Percentiles rank a stretch among this genome's conserved stretches.
phyloP scores from a whole-genome alignment of 148 eudicot genomes.

The Nepenthes gracilis region DNA sequence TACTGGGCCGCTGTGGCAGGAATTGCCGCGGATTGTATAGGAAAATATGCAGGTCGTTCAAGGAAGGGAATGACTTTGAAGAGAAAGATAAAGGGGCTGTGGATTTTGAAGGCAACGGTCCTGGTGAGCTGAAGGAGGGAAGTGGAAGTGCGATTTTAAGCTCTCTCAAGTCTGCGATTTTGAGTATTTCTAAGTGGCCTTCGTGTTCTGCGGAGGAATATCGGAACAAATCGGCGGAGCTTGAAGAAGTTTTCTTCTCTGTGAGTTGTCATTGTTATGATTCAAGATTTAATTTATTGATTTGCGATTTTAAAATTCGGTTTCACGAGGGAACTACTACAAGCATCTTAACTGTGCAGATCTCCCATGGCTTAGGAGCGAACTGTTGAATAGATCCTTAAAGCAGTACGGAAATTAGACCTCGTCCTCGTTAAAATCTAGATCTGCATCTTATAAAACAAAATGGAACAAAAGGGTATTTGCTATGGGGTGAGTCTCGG shows the following conservation, averaged over 20 bases:
- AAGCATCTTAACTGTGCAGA: too few species aligned
- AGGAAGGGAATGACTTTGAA: constrained; percentile 24
- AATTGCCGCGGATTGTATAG: constrained; percentile 20
- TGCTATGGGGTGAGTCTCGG: too few species aligned
- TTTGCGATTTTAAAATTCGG: not conserved
- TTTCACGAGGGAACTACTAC: too few species aligned
- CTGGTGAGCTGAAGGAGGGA: constrained; percentile 1
- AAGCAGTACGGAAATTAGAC: too few species aligned
- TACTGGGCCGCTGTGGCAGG: constrained; percentile 8
- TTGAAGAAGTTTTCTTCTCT: constrained; percentile 44
- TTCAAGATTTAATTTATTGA: not conserved
- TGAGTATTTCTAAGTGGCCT: constrained; percentile 50
- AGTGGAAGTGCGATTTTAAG: constrained; percentile 10
- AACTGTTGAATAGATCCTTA: not conserved
- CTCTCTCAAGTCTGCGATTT: constrained; percentile 32
- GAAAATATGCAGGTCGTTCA: constrained; percentile 48
- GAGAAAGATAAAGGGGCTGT: constrained; percentile 14
- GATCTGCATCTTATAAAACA: too few species aligned
- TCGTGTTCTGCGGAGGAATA: constrained; percentile 24
- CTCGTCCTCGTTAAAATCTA: too few species aligned
- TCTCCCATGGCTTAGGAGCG: not conserved
- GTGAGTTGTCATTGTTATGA: constrained; percentile 18
- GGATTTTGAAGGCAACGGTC: constrained; percentile 5
- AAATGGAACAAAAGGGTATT: too few species aligned
- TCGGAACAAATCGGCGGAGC: constrained; percentile 33